phyloP scores from a whole-genome alignment of 2,329 filamentous ascomycete species.

The Chaetomiaceae sp. region DNA sequence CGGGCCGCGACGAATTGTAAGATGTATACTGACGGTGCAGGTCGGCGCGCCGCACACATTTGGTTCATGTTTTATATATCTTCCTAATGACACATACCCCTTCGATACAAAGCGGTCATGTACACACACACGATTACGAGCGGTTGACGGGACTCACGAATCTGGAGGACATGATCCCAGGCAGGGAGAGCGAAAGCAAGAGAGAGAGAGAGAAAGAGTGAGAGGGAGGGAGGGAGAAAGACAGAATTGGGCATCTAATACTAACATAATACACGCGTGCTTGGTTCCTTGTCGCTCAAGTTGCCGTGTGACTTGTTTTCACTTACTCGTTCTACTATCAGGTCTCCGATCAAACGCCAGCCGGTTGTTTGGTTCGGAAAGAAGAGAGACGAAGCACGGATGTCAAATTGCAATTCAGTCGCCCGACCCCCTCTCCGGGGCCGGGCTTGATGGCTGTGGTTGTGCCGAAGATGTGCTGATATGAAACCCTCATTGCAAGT shows the following conservation, averaged over 20 bases:
- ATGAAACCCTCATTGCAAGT: constrained; percentile 46
- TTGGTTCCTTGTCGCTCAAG: not conserved
- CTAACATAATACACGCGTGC: constrained; percentile 11
- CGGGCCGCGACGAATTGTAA: constrained; percentile 34
- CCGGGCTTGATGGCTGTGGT: constrained; percentile 68
- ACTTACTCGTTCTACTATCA: not conserved
- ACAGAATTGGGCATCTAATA: constrained; percentile 6
- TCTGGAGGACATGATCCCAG: not conserved
- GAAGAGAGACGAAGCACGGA: constrained; percentile 67
- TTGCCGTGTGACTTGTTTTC: not conserved
- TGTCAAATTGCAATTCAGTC: constrained; percentile 99
- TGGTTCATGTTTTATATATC: constrained; percentile 14
- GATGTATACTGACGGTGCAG: not conserved
- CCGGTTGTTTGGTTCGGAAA: not conserved
- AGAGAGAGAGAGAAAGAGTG: too few species aligned
- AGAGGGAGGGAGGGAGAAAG: too few species aligned
- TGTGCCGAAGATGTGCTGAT: constrained; percentile 99
- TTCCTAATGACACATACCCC: constrained; percentile 20
- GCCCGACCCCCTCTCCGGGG: constrained; percentile 34
- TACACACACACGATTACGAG: constrained; percentile 13
- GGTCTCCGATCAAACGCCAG: not conserved
- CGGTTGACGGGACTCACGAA: not conserved
- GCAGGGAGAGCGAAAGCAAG: too few species aligned
- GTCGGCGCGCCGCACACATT: not conserved
- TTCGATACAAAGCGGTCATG: constrained; percentile 9